Percentiles rank a stretch among this genome's conserved stretches.
These are phyloP conservation scores for Vanrija humicola DNA, from an alignment of 1,284 basidiomycete genomes.

Conservation along the genomic window DNA sequence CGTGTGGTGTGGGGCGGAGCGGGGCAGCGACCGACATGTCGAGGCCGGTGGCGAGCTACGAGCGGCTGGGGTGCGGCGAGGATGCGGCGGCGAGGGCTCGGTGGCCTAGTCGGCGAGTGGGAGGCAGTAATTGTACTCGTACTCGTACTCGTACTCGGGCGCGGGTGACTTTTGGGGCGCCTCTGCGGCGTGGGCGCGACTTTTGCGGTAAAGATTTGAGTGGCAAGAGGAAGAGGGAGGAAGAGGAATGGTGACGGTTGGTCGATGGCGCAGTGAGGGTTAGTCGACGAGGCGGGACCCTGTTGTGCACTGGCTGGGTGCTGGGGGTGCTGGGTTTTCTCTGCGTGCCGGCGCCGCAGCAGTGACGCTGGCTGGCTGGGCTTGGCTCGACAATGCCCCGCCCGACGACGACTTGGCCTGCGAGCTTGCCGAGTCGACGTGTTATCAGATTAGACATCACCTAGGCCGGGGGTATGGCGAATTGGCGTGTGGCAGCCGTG, in stretches of 20 bases:
- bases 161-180: too few species aligned
- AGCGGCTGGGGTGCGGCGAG: neutral
- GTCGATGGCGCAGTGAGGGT: neutral
- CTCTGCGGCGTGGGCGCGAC: neutral
- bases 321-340: too few species aligned
- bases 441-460: too few species aligned
- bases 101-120: neutral
- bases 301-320: too few species aligned
- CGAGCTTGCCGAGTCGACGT: too few species aligned
- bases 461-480: too few species aligned
- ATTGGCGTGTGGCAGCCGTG: too few species aligned
- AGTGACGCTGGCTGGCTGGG: too few species aligned
- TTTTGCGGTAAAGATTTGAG: neutral
- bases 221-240: neutral
- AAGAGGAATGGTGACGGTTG: neutral
- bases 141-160: neutral
- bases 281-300: neutral
- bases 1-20: neutral
- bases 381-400: too few species aligned
- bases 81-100: too few species aligned
- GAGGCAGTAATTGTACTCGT: neutral
- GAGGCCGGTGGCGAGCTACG: neutral
- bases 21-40: constrained; percentile 7
- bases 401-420: too few species aligned
- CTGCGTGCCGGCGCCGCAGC: too few species aligned